Conservation (phyloP, 768 basidiomycete genomes). For the Kondoa subrosea region DNA sequence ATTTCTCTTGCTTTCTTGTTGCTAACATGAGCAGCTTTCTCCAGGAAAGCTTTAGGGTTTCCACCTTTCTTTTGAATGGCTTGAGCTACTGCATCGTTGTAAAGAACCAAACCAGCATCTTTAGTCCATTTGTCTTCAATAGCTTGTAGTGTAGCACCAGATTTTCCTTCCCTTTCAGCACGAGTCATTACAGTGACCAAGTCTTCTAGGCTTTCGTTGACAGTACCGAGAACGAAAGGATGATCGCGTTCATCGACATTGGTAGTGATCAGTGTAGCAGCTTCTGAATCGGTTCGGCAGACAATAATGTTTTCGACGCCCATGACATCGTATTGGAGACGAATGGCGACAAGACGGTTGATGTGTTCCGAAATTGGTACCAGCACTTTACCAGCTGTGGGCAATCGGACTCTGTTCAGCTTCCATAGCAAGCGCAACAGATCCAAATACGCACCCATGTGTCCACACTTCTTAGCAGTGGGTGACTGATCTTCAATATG, state of each 20-base stretch:
- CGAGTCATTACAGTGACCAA: slow-evolving; percentile 65
- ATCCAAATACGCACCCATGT: slow-evolving; percentile 61
- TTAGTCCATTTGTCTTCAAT: slow-evolving; percentile 77
- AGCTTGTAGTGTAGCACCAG: slow-evolving; percentile 60
- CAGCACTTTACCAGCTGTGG: slow-evolving; percentile 90
- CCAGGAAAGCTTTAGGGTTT: slow-evolving; percentile 46
- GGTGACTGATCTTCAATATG: slow-evolving; percentile 97
- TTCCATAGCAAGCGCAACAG: neutral
- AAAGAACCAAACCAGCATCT: slow-evolving; percentile 62
- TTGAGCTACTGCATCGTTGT: slow-evolving; percentile 51
- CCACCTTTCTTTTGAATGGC: slow-evolving; percentile 42
- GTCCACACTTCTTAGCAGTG: slow-evolving; percentile 76
- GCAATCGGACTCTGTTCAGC: slow-evolving; percentile 44
- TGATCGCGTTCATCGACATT: slow-evolving; percentile 98
- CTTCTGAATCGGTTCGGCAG: slow-evolving; percentile 91
- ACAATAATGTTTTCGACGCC: slow-evolving; percentile 86
- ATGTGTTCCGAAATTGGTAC: slow-evolving; percentile 96
- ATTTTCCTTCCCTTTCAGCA: slow-evolving; percentile 64
- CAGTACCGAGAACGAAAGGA: slow-evolving; percentile 82
- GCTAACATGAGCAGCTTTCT: slow-evolving; percentile 50
- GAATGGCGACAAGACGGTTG: slow-evolving; percentile 90
- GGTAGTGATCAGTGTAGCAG: slow-evolving; percentile 86
- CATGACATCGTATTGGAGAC: slow-evolving; percentile 96
- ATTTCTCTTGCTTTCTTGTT: slow-evolving; percentile 53
- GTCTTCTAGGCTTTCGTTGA: slow-evolving; percentile 46